Evolutionary conservation across 2,329 filamentous ascomycete species (phyloP).

Genomic region (Cercospora beticola): DNA sequence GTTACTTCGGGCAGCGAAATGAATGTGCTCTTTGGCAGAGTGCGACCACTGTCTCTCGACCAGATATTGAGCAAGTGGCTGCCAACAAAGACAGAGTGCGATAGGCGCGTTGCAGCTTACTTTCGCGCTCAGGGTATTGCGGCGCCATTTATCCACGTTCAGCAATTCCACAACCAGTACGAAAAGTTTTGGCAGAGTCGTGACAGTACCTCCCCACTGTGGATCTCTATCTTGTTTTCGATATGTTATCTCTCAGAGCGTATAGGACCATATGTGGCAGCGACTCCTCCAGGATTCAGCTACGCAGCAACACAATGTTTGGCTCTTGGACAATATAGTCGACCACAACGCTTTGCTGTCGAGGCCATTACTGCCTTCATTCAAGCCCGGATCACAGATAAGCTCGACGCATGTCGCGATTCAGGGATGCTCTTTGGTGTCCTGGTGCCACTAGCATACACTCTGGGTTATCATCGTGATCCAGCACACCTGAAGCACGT

Average conservation of each 20-base stretch:
- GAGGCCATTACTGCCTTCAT: slow-evolving; percentile 15
- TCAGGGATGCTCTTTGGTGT: slow-evolving; percentile 15
- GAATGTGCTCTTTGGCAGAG: slow-evolving; percentile 20
- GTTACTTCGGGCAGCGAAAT: slow-evolving; percentile 6
- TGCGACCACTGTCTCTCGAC: slow-evolving; percentile 2
- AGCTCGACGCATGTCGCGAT: slow-evolving; percentile 14
- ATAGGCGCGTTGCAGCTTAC: slow-evolving; percentile 18
- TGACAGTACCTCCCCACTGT: slow-evolving; percentile 41
- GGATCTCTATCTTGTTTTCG: slow-evolving; percentile 49
- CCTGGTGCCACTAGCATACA: slow-evolving; percentile 17
- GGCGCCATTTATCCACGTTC: slow-evolving; percentile 19
- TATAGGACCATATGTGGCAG: slow-evolving; percentile 3
- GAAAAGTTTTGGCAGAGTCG: slow-evolving; percentile 47
- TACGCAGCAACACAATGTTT: slow-evolving; percentile 17
- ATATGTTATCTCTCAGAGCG: slow-evolving; percentile 18
- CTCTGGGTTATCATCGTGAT: slow-evolving; percentile 47
- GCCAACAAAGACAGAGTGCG: slow-evolving; percentile 13
- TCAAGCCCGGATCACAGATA: slow-evolving; percentile 17
- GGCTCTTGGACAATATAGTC: slow-evolving; percentile 15
- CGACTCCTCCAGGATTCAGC: slow-evolving; percentile 2
- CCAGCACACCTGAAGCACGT: slow-evolving; percentile 23
- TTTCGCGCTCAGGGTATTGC: slow-evolving; percentile 20
- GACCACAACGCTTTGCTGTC: slow-evolving; percentile 16
- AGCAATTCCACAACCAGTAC: slow-evolving; percentile 38
- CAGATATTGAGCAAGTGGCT: slow-evolving; percentile 15